phyloP scores from a whole-genome alignment of 768 basidiomycete genomes.

The Tylopilus felleus region DNA sequence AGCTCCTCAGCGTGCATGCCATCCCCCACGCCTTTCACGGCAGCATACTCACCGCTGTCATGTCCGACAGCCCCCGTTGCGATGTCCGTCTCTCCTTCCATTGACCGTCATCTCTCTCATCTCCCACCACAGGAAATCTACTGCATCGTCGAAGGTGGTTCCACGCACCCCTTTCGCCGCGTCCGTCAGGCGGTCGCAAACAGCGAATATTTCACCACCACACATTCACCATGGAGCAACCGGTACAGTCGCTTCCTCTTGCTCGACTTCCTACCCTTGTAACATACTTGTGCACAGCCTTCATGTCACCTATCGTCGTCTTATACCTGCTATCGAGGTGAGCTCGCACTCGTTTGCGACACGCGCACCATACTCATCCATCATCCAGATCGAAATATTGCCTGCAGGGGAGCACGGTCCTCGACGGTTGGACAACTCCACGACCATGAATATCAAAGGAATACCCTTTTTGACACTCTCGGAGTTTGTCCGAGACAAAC shows the following conservation, averaged over 20 bases:
- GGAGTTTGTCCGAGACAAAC: constrained; percentile 82
- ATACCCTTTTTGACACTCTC: constrained; percentile 82
- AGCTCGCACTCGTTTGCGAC: constrained; percentile 12
- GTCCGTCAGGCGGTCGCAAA: constrained; percentile 72
- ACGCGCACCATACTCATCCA: constrained; percentile 8
- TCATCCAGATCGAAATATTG: constrained; percentile 70
- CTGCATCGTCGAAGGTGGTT: constrained; percentile 79
- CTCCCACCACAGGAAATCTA: constrained; percentile 63
- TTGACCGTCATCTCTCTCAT: constrained; percentile 7
- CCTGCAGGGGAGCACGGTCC: constrained; percentile 82
- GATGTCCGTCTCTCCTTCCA: constrained; percentile 48
- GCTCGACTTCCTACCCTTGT: background rate
- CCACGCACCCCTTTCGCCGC: constrained; percentile 71
- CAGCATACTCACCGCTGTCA: constrained; percentile 63
- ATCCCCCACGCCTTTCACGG: constrained; percentile 85
- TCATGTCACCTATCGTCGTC: constrained; percentile 69
- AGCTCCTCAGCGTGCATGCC: constrained; percentile 48
- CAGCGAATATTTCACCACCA: constrained; percentile 60
- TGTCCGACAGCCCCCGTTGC: constrained; percentile 60
- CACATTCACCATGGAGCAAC: constrained; percentile 83
- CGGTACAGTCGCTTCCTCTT: constrained; percentile 43
- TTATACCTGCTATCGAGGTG: constrained; percentile 77
- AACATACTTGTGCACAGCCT: constrained; percentile 43
- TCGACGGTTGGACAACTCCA: constrained; percentile 63
- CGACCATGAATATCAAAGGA: constrained; percentile 63